A percentile compares a stretch with the other conserved stretches of the same genome.
phyloP scores from a whole-genome alignment of 768 basidiomycete genomes.

The Lentinula raphanica region DNA sequence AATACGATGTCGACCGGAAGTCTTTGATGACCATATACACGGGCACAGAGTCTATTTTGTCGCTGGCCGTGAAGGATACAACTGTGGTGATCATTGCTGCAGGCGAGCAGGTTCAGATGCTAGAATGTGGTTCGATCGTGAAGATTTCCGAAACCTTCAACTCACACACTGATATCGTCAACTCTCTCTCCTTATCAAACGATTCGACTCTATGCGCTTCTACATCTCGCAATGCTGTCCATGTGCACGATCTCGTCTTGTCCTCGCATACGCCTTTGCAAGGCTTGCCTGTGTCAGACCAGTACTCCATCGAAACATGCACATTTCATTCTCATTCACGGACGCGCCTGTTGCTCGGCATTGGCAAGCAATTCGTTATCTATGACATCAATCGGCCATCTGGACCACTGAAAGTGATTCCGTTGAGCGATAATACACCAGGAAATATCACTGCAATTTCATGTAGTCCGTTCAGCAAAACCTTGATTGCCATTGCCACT shows the following conservation, averaged over 20 bases:
- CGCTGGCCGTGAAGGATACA: constrained; percentile 30
- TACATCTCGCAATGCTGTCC: constrained; percentile 44
- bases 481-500: constrained; percentile 55
- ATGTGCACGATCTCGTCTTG: constrained; percentile 56
- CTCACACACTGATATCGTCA: constrained; percentile 45
- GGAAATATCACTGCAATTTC: constrained; percentile 53
- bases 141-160: constrained; percentile 45
- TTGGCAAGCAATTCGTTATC: constrained; percentile 47
- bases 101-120: constrained; percentile 39
- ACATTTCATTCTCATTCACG: constrained; percentile 60
- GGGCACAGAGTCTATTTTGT: constrained; percentile 24
- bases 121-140: constrained; percentile 38
- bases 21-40: constrained; percentile 39
- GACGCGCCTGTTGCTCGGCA: constrained; percentile 53
- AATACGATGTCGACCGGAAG: constrained; percentile 46
- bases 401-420: constrained; percentile 46
- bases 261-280: constrained; percentile 51
- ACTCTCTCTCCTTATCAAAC: constrained; percentile 52
- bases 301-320: constrained; percentile 39
- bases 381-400: constrained; percentile 61
- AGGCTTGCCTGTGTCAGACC: constrained; percentile 37
- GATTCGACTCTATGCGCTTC: constrained; percentile 55
- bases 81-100: constrained; percentile 43
- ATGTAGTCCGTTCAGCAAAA: constrained; percentile 75
- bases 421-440: constrained; percentile 35